Base-by-base conservation (phyloP, 139 green algal species). In the Desmodesmus armatus region DNA sequence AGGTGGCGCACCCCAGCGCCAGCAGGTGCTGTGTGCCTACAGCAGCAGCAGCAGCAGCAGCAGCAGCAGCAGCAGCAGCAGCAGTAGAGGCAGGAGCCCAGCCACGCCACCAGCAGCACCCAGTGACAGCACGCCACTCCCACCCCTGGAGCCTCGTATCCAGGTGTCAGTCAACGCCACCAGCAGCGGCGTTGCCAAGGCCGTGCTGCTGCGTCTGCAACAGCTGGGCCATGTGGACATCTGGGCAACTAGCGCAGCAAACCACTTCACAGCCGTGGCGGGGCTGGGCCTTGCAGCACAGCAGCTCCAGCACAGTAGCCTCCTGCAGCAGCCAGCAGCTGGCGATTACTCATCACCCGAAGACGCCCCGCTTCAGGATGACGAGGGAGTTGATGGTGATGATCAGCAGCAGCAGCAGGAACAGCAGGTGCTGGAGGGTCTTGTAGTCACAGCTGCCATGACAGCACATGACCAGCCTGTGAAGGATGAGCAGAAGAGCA, bases 231-330 rank as follows among this genome's bases (percentile, higher is more conserved):
- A 21, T 29, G 76, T 39, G 21, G 55, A 82, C 37, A 37, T 82
- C 2, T 82, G 76, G 76, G 76, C 76, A 37, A 82, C 53, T 19
- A 82, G 76, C 39, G 21, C 41, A 5, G 76, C 76, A 23, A 82
- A 82, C 27, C 76, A 82, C 53, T 82, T 67, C 55, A 82, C 53
- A n/a, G 55, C 76, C 21, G 3, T 82, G 1, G 25, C 31, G 51
- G 76, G 37, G n/a, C 25, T 82, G n/a, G n/a, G n/a, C n/a, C n/a
- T n/a, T n/a, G n/a, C n/a, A n/a, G n/a, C n/a, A n/a, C n/a, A n/a
- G n/a, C n/a, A n/a, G n/a, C n/a, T n/a, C n/a, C n/a, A n/a, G n/a
- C n/a, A n/a, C n/a, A n/a, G n/a, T n/a, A n/a, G n/a, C n/a, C n/a
- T n/a, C n/a, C n/a, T n/a, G n/a, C n/a, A n/a, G n/a, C n/a, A n/a